phyloP scores from a whole-genome alignment of 768 basidiomycete species.

The Mycena chlorophos region DNA sequence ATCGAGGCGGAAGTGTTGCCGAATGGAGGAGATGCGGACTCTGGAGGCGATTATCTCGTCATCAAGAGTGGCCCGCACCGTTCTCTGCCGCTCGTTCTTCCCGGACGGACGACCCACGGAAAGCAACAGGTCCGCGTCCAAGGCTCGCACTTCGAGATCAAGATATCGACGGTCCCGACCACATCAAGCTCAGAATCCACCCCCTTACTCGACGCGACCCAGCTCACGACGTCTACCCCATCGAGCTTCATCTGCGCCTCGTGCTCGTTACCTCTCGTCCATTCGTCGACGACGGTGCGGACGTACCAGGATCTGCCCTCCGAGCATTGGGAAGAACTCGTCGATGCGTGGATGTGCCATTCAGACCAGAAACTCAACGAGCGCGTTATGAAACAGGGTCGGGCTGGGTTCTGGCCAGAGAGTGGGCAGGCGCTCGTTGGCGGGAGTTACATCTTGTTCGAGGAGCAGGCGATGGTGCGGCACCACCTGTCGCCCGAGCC shows the following conservation, averaged over 20 bases:
- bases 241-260: slow-evolving; percentile 74
- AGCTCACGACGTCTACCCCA: slow-evolving; percentile 55
- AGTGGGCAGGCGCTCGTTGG: slow-evolving; percentile 78
- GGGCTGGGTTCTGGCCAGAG: slow-evolving; percentile 78
- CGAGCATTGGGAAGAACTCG: slow-evolving; percentile 95
- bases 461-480: slow-evolving; percentile 53
- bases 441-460: slow-evolving; percentile 84
- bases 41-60: slow-evolving; percentile 56
- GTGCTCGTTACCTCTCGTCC: slow-evolving; percentile 76
- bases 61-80: slow-evolving; percentile 59
- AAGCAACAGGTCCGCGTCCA: slow-evolving; percentile 58
- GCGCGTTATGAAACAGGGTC: slow-evolving; percentile 56
- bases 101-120: slow-evolving; percentile 58
- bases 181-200: slow-evolving; percentile 28
- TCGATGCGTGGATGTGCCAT: slow-evolving; percentile 99
- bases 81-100: slow-evolving; percentile 59
- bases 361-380: slow-evolving; percentile 81
- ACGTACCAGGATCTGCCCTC: slow-evolving; percentile 86
- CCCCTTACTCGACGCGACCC: slow-evolving; percentile 69
- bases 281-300: slow-evolving; percentile 43
- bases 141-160: slow-evolving; percentile 69
- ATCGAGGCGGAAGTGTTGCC: slow-evolving; percentile 69
- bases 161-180: slow-evolving; percentile 46
- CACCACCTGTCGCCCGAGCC: slow-evolving; percentile 52
- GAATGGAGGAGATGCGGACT: slow-evolving; percentile 37